Conservation (phyloP, 495 filamentous ascomycete genomes). For the Astrothelium subdiscretum region DNA sequence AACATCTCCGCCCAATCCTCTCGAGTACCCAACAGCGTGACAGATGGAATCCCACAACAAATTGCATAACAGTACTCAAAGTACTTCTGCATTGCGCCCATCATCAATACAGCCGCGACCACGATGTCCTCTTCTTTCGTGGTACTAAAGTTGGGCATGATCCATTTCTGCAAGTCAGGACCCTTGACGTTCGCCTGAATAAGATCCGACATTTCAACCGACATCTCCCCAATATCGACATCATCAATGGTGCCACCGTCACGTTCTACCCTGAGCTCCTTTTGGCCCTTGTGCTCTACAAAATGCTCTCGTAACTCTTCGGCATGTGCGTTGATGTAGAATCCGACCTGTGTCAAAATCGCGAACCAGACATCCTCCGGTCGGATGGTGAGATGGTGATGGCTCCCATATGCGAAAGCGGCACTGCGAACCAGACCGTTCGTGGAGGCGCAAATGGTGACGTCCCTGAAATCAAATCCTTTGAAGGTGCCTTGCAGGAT, state of each 20-base stretch:
- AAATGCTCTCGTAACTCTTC: conserved; percentile 29
- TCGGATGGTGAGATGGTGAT: conserved; percentile 7
- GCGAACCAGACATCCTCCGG: conserved; percentile 9
- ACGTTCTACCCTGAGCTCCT: conserved; percentile 11
- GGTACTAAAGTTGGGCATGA: conserved; percentile 34
- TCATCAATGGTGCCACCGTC: background rate
- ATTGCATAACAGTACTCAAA: conserved; percentile 23
- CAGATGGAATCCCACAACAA: conserved; percentile 37
- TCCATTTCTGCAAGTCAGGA: conserved; percentile 28
- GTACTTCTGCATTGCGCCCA: conserved; percentile 33
- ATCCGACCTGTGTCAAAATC: conserved; percentile 8
- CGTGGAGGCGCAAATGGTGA: background rate
- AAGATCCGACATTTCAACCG: conserved; percentile 17
- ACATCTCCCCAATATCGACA: conserved; percentile 9
- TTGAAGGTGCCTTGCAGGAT: conserved; percentile 5
- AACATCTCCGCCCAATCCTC: conserved; percentile 33
- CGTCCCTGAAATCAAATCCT: background rate
- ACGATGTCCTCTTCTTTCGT: conserved; percentile 28
- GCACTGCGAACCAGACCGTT: conserved; percentile 6
- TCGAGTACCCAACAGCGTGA: conserved; percentile 36
- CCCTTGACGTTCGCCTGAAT: conserved; percentile 31
- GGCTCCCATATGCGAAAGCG: conserved; percentile 1
- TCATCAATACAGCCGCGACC: conserved; percentile 31
- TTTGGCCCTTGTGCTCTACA: conserved; percentile 28
- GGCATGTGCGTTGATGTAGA: conserved; percentile 25